Conservation (phyloP, 2,329 filamentous ascomycete species). For the Massarina eburnea region DNA sequence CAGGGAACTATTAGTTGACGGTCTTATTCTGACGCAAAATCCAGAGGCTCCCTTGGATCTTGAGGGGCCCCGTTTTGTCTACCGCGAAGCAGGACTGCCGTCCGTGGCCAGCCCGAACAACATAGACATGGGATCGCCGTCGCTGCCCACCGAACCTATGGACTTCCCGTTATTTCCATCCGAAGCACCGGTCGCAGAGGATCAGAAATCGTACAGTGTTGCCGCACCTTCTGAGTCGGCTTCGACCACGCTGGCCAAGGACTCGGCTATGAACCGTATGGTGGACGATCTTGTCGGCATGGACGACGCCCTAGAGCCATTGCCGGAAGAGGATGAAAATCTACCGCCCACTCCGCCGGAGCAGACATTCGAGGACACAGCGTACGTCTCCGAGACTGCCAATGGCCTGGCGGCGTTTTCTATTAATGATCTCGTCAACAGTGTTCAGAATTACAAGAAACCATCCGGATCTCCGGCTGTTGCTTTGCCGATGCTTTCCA, state of each 20-base stretch:
- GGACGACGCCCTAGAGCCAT: conserved; percentile 44
- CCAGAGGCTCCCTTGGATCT: conserved; percentile 52
- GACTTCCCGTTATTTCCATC: conserved; percentile 39
- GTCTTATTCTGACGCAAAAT: conserved; percentile 58
- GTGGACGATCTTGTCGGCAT: conserved; percentile 57
- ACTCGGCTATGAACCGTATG: conserved; percentile 59
- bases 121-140: conserved; percentile 44
- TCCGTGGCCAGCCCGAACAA: conserved; percentile 50
- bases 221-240: conserved; percentile 51
- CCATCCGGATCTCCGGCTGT: conserved; percentile 29
- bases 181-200: conserved; percentile 32
- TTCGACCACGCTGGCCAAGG: conserved; percentile 46
- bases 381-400: conserved; percentile 34
- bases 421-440: conserved; percentile 42
- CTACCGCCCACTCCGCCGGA: conserved; percentile 51
- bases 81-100: conserved; percentile 55
- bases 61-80: conserved; percentile 54
- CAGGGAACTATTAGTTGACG: conserved; percentile 64
- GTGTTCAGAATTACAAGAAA: conserved; percentile 39
- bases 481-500: conserved; percentile 24
- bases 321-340: conserved; percentile 47
- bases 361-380: conserved; percentile 47
- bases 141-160: conserved; percentile 40
- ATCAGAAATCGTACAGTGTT: conserved; percentile 38
- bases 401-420: conserved; percentile 31